Evolutionary conservation across 257 asterid genomes (phyloP).

Genomic region (Solanum dulcamara): DNA sequence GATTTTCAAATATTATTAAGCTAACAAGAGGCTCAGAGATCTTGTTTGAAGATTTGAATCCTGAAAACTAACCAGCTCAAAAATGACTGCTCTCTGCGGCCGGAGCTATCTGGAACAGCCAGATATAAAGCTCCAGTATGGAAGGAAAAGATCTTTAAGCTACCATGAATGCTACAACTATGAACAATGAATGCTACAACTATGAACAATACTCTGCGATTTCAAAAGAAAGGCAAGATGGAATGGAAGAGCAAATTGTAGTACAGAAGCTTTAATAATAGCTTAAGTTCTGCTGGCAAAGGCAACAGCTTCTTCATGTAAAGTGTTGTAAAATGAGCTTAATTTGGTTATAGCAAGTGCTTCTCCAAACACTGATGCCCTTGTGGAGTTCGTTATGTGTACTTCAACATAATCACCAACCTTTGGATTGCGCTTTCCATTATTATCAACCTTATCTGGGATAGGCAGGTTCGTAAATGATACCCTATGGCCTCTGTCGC

Average conservation of each 20-base stretch:
- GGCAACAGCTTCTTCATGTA: slow-evolving; percentile 28
- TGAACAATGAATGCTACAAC: neutral
- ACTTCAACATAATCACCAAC: slow-evolving; percentile 78
- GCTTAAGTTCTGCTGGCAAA: slow-evolving; percentile 26
- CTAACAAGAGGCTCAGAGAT: neutral
- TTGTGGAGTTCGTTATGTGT: slow-evolving; percentile 47
- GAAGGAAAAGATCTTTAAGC: neutral
- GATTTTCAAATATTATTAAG: neutral
- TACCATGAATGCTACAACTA: neutral
- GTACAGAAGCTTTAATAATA: neutral
- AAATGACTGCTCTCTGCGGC: neutral
- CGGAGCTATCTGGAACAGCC: neutral
- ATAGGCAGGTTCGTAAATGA: slow-evolving; percentile 40
- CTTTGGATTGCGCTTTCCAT: slow-evolving; percentile 39
- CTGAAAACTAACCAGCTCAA: neutral
- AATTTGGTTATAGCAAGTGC: slow-evolving; percentile 56
- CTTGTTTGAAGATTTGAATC: neutral
- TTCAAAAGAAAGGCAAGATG: neutral
- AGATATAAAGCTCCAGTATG: neutral
- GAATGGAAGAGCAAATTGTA: neutral
- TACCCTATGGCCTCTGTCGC: slow-evolving; percentile 87
- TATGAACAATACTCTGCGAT: neutral
- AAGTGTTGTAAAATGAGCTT: slow-evolving; percentile 45
- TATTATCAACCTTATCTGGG: slow-evolving; percentile 39
- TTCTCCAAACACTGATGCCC: slow-evolving; percentile 77